A percentile compares a stretch with the other conserved stretches of the same genome.
phyloP scores from a whole-genome alignment of 352 stramenopile genomes.

The Globisporangium camurandrum region DNA sequence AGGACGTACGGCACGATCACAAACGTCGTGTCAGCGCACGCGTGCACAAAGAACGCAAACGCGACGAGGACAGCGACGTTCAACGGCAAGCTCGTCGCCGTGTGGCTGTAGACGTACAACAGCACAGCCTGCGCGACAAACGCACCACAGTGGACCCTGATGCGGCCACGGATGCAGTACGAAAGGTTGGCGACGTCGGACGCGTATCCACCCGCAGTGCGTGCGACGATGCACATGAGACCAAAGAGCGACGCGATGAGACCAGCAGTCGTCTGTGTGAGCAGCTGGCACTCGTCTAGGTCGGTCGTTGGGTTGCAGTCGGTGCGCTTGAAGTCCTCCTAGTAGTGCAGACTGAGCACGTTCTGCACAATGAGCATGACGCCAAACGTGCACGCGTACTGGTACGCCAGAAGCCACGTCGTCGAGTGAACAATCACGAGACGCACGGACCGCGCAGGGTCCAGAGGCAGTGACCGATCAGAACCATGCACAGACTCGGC shows the following conservation, averaged over 20 bases:
- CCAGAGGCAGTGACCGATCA: constrained; percentile 56
- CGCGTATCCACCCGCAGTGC: constrained; percentile 75
- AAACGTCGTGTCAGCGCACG: constrained; percentile 41
- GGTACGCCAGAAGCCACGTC: constrained; percentile 88
- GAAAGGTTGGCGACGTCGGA: constrained; percentile 73
- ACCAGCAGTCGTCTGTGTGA: constrained; percentile 35
- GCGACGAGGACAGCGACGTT: constrained; percentile 73
- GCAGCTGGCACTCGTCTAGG: constrained; percentile 17
- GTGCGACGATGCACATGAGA: constrained; percentile 91
- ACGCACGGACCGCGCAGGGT: constrained; percentile 9
- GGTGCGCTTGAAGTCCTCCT: constrained; percentile 68
- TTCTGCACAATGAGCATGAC: constrained; percentile 95
- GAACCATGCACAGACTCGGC: constrained; percentile 80
- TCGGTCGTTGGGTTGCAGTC: constrained; percentile 31
- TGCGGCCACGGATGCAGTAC: constrained; percentile 83
- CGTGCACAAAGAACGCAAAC: constrained; percentile 86
- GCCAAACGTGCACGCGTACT: constrained; percentile 92
- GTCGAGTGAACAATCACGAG: constrained; percentile 35
- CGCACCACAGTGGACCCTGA: constrained; percentile 63
- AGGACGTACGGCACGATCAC: constrained; percentile 55
- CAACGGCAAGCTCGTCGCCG: constrained; percentile 21
- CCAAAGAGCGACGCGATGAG: constrained; percentile 91
- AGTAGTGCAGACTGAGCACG: constrained; percentile 87
- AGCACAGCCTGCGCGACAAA: constrained; percentile 70
- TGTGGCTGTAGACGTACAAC: constrained; percentile 79